These are phyloP conservation scores for Fusarium decemcellulare DNA, from an alignment of 2,329 filamentous ascomycete species.

Conservation along the genomic window DNA sequence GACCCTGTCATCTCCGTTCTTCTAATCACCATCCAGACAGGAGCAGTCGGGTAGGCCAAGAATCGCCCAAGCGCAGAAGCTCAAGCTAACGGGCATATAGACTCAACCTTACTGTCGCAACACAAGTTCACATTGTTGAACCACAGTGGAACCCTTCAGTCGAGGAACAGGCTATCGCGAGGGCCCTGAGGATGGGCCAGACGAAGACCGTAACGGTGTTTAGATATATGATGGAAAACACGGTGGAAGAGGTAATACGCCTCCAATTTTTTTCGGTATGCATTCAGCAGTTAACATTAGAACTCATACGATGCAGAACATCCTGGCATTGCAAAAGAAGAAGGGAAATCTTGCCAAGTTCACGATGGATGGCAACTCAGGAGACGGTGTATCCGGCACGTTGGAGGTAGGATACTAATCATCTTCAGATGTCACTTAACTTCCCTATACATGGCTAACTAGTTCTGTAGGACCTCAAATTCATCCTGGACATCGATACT, in stretches of 20 bases:
- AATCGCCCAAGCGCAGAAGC: not conserved
- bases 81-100: not conserved
- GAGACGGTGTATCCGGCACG: not conserved
- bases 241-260: not conserved
- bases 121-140: not conserved
- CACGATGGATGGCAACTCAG: not conserved
- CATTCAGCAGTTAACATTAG: not conserved
- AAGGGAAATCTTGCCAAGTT: constrained; percentile 3
- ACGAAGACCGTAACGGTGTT: not conserved
- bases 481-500: not conserved
- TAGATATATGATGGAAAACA: not conserved
- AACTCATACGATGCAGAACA: not conserved
- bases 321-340: not conserved
- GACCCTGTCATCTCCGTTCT: not conserved
- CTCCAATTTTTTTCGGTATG: not conserved
- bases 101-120: constrained; percentile 1
- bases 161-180: constrained; percentile 5
- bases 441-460: not conserved
- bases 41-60: not conserved
- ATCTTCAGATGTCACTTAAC: not conserved
- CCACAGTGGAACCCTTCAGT: constrained; percentile 5
- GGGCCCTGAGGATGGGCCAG: not conserved
- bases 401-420: not conserved
- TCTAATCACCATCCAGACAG: not conserved
- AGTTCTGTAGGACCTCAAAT: not conserved